Evolutionary conservation across 176 grass and related monocot genomes (phyloP).

Genomic region (Areca catechu): DNA sequence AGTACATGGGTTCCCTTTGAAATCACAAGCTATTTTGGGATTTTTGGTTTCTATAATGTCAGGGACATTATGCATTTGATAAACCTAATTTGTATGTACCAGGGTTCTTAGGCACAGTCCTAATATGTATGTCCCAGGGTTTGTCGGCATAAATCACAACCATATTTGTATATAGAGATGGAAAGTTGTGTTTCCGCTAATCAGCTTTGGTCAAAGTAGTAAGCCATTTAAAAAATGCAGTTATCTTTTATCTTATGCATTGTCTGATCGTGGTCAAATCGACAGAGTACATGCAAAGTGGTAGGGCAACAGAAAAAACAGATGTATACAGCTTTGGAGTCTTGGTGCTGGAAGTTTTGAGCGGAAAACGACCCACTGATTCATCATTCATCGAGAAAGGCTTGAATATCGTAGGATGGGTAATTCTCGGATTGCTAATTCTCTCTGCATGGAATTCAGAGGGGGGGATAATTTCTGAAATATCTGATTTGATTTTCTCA

Average conservation of each 20-base stretch:
- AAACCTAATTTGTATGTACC: too few relatives aligned
- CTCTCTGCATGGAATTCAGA: too few relatives aligned
- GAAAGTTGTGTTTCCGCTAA: not conserved
- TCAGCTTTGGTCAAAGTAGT: not conserved
- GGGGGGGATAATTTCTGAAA: too few relatives aligned
- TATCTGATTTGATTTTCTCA: too few relatives aligned
- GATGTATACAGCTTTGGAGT: constrained; percentile 98
- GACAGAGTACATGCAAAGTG: constrained; percentile 96
- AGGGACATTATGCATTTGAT: too few relatives aligned
- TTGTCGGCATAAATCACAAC: not conserved
- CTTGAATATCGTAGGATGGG: constrained; percentile 97
- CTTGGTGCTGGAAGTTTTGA: constrained; percentile 86
- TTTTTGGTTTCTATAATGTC: too few relatives aligned
- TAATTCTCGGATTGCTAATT: constrained; percentile 23
- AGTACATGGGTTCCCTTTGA: too few relatives aligned
- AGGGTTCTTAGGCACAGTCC: too few relatives aligned
- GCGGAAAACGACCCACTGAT: constrained; percentile 85
- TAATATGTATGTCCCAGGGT: too few relatives aligned
- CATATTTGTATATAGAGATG: not conserved
- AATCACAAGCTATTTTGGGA: too few relatives aligned
- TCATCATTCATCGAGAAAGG: constrained; percentile 94
- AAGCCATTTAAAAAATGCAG: not conserved
- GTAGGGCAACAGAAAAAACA: constrained; percentile 92
- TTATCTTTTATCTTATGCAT: not conserved
- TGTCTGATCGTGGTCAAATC: too few relatives aligned